These are phyloP conservation scores for Ananas comosus DNA, from an alignment of 176 grass and related monocot species.

Conservation along the genomic window DNA sequence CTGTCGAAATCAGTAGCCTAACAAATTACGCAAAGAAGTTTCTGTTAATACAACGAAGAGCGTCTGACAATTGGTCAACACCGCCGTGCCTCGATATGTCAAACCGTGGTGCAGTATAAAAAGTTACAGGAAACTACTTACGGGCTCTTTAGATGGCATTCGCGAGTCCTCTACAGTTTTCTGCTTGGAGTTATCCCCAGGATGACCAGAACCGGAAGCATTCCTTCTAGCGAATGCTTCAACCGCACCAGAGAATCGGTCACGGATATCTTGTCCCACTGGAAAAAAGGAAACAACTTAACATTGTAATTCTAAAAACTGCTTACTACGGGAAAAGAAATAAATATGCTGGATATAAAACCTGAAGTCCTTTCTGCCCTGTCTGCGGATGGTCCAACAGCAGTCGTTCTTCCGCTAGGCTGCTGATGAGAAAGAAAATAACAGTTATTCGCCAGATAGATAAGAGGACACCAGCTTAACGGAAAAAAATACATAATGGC, in stretches of 20 bases:
- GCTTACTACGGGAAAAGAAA: slow-evolving; percentile 1
- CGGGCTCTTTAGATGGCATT: slow-evolving; percentile 49
- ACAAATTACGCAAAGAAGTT: neutral
- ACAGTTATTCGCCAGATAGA: slow-evolving; percentile 5
- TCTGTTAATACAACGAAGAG: neutral
- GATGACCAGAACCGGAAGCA: slow-evolving; percentile 35
- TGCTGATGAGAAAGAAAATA: slow-evolving; percentile 28
- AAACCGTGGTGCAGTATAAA: too few relatives aligned
- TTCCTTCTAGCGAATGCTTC: slow-evolving; percentile 89
- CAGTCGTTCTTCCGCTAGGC: slow-evolving; percentile 45
- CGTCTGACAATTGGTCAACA: neutral
- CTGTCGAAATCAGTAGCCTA: slow-evolving; percentile 48
- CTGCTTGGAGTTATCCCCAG: slow-evolving; percentile 46
- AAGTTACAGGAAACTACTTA: slow-evolving; percentile 10
- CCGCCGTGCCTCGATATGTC: neutral
- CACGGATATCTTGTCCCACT: slow-evolving; percentile 89
- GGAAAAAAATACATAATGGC: neutral
- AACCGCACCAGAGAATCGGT: slow-evolving; percentile 84
- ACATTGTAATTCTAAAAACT: neutral
- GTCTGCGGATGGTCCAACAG: slow-evolving; percentile 44
- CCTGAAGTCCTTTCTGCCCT: slow-evolving; percentile 59
- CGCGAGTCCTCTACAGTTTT: slow-evolving; percentile 63
- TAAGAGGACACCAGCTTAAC: slow-evolving; percentile 14
- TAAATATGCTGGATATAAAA: slow-evolving; percentile 15
- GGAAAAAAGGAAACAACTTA: slow-evolving; percentile 14